A percentile compares a stretch with the other conserved stretches of the same genome.
Conservation (phyloP, 1,284 basidiomycete genomes). For the Trichosporon coremiiforme region DNA sequence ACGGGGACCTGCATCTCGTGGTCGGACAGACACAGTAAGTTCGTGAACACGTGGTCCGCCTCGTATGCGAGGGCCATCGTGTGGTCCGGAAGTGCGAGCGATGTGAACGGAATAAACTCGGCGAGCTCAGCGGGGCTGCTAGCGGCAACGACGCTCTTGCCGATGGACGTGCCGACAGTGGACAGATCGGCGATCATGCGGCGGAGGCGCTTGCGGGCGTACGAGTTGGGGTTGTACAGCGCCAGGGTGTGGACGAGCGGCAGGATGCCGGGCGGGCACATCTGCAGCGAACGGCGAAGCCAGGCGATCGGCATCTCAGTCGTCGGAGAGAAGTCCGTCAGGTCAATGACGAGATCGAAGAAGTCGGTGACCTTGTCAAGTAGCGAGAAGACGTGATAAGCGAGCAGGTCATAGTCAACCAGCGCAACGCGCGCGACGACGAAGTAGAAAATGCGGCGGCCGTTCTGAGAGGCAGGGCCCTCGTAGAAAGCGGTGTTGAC, state of each 20-base stretch:
- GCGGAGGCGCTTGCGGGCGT: constrained; percentile 72
- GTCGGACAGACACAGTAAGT: constrained; percentile 45
- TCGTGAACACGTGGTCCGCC: constrained; percentile 52
- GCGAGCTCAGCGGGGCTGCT: constrained; percentile 62
- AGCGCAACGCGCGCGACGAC: constrained; percentile 73
- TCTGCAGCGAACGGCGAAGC: constrained; percentile 75
- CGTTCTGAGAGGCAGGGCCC: constrained; percentile 58
- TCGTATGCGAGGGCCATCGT: constrained; percentile 50
- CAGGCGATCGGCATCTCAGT: constrained; percentile 80
- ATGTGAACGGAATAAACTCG: constrained; percentile 71
- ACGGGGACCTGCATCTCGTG: constrained; percentile 53
- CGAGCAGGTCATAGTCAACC: constrained; percentile 79
- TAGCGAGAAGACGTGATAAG: constrained; percentile 79
- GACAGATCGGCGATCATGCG: constrained; percentile 62
- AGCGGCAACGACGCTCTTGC: constrained; percentile 62
- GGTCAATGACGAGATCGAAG: constrained; percentile 79
- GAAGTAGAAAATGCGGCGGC: constrained; percentile 58
- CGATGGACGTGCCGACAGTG: constrained; percentile 67
- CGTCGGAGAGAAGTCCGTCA: constrained; percentile 73
- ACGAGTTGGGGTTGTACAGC: constrained; percentile 76
- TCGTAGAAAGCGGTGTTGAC: constrained; percentile 72
- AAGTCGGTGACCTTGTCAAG: constrained; percentile 50
- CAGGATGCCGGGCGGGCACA: constrained; percentile 63
- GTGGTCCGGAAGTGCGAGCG: constrained; percentile 45
- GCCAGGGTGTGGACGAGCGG: constrained; percentile 60